Percentiles rank a stretch among this genome's conserved stretches.
These are phyloP conservation scores for Baorangia bicolor DNA, from an alignment of 768 basidiomycete species.

Conservation along the genomic window DNA sequence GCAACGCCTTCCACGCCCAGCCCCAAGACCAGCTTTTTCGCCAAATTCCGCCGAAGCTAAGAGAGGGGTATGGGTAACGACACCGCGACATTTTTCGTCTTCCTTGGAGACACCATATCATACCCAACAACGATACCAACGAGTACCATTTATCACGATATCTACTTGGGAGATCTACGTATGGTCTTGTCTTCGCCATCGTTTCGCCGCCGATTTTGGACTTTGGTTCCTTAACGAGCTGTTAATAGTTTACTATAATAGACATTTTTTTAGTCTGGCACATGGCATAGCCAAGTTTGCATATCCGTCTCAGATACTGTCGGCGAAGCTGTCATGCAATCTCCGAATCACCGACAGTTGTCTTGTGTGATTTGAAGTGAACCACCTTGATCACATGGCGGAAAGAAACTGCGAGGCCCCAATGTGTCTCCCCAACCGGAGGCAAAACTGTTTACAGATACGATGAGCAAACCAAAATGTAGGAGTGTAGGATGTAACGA, in stretches of 20 bases:
- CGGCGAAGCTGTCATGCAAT: neutral
- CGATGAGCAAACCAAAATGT: neutral
- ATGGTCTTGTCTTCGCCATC: neutral
- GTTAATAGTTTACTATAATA: slow-evolving; percentile 9
- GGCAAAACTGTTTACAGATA: too few species aligned
- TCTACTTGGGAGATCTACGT: slow-evolving; percentile 1
- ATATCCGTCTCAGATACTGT: neutral
- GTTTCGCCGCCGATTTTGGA: neutral
- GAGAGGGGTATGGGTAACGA: too few species aligned
- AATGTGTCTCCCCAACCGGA: neutral
- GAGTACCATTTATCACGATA: slow-evolving; percentile 11
- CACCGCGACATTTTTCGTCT: neutral
- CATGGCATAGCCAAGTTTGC: neutral
- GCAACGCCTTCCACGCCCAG: slow-evolving; percentile 26
- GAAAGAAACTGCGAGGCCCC: neutral
- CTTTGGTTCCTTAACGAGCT: neutral
- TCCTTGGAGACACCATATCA: neutral
- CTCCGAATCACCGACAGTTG: neutral
- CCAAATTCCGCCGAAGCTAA: slow-evolving; percentile 41
- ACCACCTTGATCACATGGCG: neutral
- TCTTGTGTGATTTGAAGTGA: neutral
- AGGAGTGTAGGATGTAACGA: neutral
- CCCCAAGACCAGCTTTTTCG: slow-evolving; percentile 31
- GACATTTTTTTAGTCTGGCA: neutral
- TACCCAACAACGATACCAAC: neutral